Base-by-base conservation (phyloP, 345 rosid genomes). In the Cochlearia excelsa region DNA sequence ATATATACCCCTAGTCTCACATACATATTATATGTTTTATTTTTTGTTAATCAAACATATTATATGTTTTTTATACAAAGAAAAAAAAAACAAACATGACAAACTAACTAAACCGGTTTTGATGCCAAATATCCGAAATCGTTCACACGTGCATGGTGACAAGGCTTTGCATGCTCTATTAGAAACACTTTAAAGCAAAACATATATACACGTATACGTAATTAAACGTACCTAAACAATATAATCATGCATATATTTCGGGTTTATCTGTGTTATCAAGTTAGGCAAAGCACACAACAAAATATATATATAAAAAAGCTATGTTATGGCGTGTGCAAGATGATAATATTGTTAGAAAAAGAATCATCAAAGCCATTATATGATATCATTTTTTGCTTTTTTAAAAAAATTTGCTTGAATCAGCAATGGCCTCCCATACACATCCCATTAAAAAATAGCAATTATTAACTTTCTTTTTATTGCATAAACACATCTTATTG, bases 341-440 rank as follows among this genome's bases (percentile, higher is more conserved):
- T 3, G 30, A 64, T 45, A 54, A 35, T 34, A 54, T 8, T 64
- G 31, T 44, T 64, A 35, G 37, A 44, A 45, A 64, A 64, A 54
- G 46, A 28, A 27, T 53, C 16, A 54, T 53, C 60, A 54, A 46
- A 31, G 49, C 40, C 40, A 16, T 16, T 51, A 63, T 51, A 26
- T 63, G 50, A 51, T 64, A 53, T 63, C 35, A 26, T 3, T 63
- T 3, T 63, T 23, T 51, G 51, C 67, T 63, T 52, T 53, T 16
- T 16, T 16, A 16, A 16, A 16, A 16, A 43, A 11, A 27, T 44
- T 33, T 51, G 35, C 51, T 6, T 44, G 30, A 26, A 54, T 29
- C 33, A 43, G 23, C 37, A 49, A 9, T 29, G 35, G 37, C 37
- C 26, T 49, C 53, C 30, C 40, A 37, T 37, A 49, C 68, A 51